Percentiles rank a stretch among this genome's conserved stretches.
phyloP scores from a whole-genome alignment of 2,329 filamentous ascomycete genomes.

The Annulohypoxylon truncatum region DNA sequence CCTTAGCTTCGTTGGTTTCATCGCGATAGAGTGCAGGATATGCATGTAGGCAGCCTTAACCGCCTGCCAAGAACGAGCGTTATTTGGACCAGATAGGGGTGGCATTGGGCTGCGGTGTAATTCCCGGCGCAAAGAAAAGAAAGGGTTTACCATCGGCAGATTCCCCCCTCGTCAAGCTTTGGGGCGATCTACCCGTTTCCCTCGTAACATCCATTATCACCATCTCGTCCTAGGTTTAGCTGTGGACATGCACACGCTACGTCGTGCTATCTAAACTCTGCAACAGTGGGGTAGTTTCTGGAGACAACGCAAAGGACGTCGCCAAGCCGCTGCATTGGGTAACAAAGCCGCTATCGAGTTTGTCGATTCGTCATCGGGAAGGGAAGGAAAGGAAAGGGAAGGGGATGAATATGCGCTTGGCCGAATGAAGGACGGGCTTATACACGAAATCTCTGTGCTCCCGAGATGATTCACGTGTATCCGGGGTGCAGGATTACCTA shows the following conservation, averaged over 20 bases:
- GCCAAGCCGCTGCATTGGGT: slow-evolving; percentile 37
- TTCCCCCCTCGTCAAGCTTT: slow-evolving; percentile 10
- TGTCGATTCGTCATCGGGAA: slow-evolving; percentile 31
- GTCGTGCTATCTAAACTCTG: slow-evolving; percentile 4
- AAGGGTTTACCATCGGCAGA: slow-evolving; percentile 32
- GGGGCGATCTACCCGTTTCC: slow-evolving; percentile 10
- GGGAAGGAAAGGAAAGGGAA: neutral
- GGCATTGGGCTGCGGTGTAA: slow-evolving; percentile 39
- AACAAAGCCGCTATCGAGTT: slow-evolving; percentile 35
- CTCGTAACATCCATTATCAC: slow-evolving; percentile 32
- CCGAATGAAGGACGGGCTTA: slow-evolving; percentile 29
- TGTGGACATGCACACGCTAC: neutral
- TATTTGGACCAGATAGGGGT: slow-evolving; percentile 26
- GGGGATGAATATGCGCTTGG: slow-evolving; percentile 24
- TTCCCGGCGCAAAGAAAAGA: slow-evolving; percentile 37
- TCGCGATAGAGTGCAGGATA: slow-evolving; percentile 35
- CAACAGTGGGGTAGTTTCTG: slow-evolving; percentile 18
- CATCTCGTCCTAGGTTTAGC: slow-evolving; percentile 19
- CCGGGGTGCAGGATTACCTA: slow-evolving; percentile 37
- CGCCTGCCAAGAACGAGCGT: slow-evolving; percentile 34
- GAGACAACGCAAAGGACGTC: neutral
- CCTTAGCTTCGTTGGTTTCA: slow-evolving; percentile 27
- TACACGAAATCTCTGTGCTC: slow-evolving; percentile 27
- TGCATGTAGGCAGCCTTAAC: slow-evolving; percentile 40
- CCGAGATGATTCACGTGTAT: slow-evolving; percentile 35